phyloP scores from a whole-genome alignment of 2,329 filamentous ascomycete species.

The Curvularia sp. region DNA sequence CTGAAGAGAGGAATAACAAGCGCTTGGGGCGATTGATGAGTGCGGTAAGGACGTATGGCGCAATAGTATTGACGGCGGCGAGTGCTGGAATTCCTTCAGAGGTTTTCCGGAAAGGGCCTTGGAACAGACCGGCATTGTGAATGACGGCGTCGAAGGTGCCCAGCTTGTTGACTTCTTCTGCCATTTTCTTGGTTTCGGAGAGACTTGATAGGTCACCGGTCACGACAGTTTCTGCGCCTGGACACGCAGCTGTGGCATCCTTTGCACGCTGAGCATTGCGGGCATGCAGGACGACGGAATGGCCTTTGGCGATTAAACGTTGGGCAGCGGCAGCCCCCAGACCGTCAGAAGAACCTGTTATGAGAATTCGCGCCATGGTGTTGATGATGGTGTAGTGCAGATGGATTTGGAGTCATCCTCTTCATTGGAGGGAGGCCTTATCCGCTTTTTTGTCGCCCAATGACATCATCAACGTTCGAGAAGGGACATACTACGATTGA shows the following conservation, averaged over 20 bases:
- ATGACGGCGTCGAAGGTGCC: conserved; percentile 63
- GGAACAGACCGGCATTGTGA: conserved; percentile 64
- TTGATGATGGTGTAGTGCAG: not conserved
- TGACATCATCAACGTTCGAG: not conserved
- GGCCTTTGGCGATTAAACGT: conserved; percentile 59
- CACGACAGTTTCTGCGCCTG: conserved; percentile 59
- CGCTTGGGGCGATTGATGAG: conserved; percentile 59
- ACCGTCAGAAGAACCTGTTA: conserved; percentile 66
- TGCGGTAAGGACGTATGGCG: conserved; percentile 64
- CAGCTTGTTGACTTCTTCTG: conserved; percentile 57
- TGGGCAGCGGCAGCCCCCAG: conserved; percentile 61
- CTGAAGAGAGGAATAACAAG: conserved; percentile 61
- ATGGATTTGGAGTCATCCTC: not conserved
- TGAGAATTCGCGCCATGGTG: conserved; percentile 57
- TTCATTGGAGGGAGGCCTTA: not conserved
- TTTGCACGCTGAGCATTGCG: conserved; percentile 62
- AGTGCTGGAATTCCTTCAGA: conserved; percentile 58
- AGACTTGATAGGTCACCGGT: conserved; percentile 62
- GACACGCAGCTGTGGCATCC: conserved; percentile 57
- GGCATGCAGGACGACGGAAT: conserved; percentile 64
- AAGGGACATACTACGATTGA: not conserved
- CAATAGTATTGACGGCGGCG: conserved; percentile 64
- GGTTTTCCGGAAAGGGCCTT: conserved; percentile 53
- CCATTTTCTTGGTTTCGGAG: conserved; percentile 59
- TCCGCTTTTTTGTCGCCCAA: not conserved